Conservation (phyloP, 1,284 basidiomycete species). For the Rhodotorula sp. region DNA sequence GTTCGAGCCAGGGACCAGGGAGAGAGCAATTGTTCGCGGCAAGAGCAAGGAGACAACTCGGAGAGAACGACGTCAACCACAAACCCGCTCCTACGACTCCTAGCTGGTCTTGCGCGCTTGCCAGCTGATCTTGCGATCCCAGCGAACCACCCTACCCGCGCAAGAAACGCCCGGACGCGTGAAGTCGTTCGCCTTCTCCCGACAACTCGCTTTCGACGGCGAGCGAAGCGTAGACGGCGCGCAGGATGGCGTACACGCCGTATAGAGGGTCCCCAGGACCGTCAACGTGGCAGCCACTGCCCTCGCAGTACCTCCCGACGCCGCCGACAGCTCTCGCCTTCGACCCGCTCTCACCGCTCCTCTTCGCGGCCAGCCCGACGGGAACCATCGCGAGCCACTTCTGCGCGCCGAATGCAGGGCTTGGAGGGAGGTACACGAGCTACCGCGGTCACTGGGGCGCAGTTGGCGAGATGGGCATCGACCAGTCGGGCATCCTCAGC, state of each 20-base stretch:
- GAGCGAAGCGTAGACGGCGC: no score
- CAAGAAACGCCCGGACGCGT: no score
- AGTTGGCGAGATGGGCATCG: conserved; percentile 46
- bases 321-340: conserved; percentile 30
- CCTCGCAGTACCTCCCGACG: conserved; percentile 32
- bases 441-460: conserved; percentile 44
- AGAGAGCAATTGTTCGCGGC: no score
- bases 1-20: no score
- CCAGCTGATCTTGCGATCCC: no score
- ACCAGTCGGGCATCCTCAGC: conserved; percentile 49
- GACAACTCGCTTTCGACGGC: no score
- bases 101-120: no score
- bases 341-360: conserved; percentile 34
- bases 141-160: no score
- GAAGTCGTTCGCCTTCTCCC: no score
- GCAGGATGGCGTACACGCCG: conserved; percentile 19
- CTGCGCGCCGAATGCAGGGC: conserved; percentile 25
- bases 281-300: conserved; percentile 32
- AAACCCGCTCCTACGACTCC: no score
- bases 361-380: conserved; percentile 28
- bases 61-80: no score
- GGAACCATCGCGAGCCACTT: conserved; percentile 35
- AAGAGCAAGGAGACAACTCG: no score
- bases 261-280: neutral
- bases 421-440: conserved; percentile 41